Base-by-base conservation (phyloP, 768 basidiomycete genomes). In the Gyrodon lividus region DNA sequence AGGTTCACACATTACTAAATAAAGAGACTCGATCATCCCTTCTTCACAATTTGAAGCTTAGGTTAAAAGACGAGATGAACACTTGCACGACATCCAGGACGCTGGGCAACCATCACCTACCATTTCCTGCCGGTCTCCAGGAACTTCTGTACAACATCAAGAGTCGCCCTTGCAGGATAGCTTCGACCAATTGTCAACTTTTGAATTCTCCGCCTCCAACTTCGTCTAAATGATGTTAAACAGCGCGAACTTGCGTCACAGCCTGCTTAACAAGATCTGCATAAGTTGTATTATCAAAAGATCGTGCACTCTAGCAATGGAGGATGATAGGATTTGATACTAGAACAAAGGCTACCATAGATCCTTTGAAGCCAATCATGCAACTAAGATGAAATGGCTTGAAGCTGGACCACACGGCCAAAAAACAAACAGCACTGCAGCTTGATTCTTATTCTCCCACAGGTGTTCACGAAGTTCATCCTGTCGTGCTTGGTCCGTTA, bases 401-500 rank as follows among this genome's bases (percentile, higher is more conserved):
- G 77, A 81, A 49, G 74, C 70, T 16, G 78, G 77, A 84, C 1
- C 76, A 81, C 34, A 84, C 83, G 60, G 86, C 85, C n/a, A n/a
- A n/a, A n/a, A 17, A 88, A 89, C 56, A 81, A 87, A 60, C 86
- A 87, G 64, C 85, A 88, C 59, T 6, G n/a, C 37, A 2, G 37
- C 24, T 35, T 46, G 41, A 44, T 14, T 35, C 40, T 35, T 20
- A 48, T 3, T 24, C 16, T 42, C 16, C 19, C 16, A n/a, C 10
- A 83, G 82, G 78, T 84, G 7, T 70, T 80, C 0, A 83, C 80
- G 0, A 66, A 74, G 26, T 87, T 88, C 65, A 86, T 86, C 48
- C 64, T 84, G 7, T 79, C 82, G 1, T 86, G 84, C 42, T 66
- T 87, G 86, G 86, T 0, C 82, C 82, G 0, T 74, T 86, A 87